These are phyloP conservation scores for Candida maltosa DNA, from an alignment of 805 yeast genomes.

Conservation along the genomic window DNA sequence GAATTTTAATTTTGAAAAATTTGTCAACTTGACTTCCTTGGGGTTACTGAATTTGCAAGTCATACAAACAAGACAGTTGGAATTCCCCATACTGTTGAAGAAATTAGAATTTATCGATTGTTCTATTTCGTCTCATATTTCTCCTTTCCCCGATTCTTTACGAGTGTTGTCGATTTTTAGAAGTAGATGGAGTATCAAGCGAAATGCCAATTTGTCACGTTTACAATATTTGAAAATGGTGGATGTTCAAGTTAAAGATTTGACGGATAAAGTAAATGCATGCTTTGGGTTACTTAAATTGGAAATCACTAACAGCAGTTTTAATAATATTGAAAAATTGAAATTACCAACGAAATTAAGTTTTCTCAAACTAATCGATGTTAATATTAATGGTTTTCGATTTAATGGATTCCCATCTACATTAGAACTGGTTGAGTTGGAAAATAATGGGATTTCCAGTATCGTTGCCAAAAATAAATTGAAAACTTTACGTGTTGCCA, in stretches of 20 bases:
- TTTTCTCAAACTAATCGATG: constrained; percentile 1
- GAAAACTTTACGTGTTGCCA: constrained; percentile 1
- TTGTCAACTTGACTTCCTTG: constrained; percentile 1
- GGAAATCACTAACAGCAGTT: constrained; percentile 4
- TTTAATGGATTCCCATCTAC: not conserved
- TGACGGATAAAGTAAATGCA: constrained; percentile 3
- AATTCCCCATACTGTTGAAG: constrained; percentile 4
- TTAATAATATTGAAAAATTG: not conserved
- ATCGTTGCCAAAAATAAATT: not conserved
- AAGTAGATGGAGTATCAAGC: constrained; percentile 7
- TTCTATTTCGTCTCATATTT: constrained; percentile 6
- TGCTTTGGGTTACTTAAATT: constrained; percentile 4
- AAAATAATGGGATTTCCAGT: constrained; percentile 3
- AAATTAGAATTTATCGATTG: constrained; percentile 9
- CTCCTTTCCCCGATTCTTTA: constrained; percentile 9
- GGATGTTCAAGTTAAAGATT: constrained; percentile 8
- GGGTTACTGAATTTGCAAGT: constrained; percentile 6
- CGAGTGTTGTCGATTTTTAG: constrained; percentile 3
- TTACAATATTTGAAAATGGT: constrained; percentile 5
- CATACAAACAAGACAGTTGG: constrained; percentile 5
- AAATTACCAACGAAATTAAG: constrained; percentile 4
- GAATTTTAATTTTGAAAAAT: constrained; percentile 6
- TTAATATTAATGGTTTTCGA: not conserved
- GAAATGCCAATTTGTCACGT: constrained; percentile 4
- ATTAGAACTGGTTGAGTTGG: constrained; percentile 4